phyloP scores from a whole-genome alignment of 257 asterid genomes.

The Apocynum venetum region DNA sequence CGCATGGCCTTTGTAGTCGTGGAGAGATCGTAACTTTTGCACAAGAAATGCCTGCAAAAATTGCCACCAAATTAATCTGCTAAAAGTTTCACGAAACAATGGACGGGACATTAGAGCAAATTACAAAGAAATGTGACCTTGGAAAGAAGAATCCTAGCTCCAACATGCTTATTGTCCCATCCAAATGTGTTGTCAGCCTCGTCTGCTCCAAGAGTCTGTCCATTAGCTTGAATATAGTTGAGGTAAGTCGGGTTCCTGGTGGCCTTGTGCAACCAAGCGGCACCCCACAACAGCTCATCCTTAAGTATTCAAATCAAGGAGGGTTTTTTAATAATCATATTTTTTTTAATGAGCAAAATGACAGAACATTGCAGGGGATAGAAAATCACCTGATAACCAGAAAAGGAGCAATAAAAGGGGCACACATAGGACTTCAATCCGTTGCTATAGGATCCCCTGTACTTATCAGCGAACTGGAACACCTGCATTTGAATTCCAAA shows the following conservation, averaged over 20 bases:
- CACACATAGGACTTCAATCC: constrained; percentile 66
- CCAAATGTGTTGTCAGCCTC: constrained; percentile 89
- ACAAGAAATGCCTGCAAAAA: constrained; percentile 77
- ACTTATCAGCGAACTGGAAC: constrained; percentile 85
- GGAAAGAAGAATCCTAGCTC: constrained; percentile 91
- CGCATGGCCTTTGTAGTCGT: constrained; percentile 88
- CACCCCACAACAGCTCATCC: constrained; percentile 99
- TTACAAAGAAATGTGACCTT: constrained; percentile 41
- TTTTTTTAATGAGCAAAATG: background rate
- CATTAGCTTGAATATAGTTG: constrained; percentile 80
- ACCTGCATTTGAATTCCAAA: constrained; percentile 43
- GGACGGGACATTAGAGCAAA: background rate
- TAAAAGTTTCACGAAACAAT: too few species aligned
- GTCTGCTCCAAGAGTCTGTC: constrained; percentile 86
- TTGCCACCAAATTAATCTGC: background rate
- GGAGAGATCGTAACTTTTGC: constrained; percentile 78
- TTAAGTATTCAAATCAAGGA: constrained; percentile 9
- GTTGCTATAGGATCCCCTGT: constrained; percentile 78
- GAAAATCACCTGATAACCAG: constrained; percentile 75
- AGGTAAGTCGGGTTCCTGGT: constrained; percentile 67
- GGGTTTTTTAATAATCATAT: background rate
- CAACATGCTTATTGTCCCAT: constrained; percentile 98
- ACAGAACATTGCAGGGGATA: background rate
- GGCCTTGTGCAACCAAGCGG: constrained; percentile 96
- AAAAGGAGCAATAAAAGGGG: constrained; percentile 86